Percentiles rank a stretch among this genome's conserved stretches.
These are phyloP conservation scores for Carnegiea gigantea DNA, from an alignment of 179 eudicot genomes.

Conservation along the genomic window DNA sequence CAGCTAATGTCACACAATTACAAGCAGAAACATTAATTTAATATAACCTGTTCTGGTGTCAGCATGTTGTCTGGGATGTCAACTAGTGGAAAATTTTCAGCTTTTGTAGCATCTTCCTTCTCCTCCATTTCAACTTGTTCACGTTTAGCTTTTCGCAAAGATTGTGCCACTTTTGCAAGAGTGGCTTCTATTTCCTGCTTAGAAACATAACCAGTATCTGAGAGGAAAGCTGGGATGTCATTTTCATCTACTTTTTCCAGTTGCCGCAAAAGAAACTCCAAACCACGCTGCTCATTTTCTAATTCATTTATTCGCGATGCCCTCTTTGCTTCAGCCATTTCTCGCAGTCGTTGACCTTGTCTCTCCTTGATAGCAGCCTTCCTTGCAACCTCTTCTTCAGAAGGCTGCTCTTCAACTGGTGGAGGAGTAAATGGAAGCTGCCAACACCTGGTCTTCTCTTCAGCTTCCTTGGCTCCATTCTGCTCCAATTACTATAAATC, in stretches of 20 bases:
- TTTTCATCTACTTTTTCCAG: conserved; percentile 58
- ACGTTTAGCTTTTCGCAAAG: conserved; percentile 78
- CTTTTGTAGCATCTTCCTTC: conserved; percentile 51
- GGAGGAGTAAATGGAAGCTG: conserved; percentile 94
- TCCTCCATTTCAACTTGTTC: conserved; percentile 79
- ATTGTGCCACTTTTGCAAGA: conserved; percentile 58
- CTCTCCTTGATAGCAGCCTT: conserved; percentile 93
- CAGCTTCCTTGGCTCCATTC: conserved; percentile 79
- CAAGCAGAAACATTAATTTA: background rate
- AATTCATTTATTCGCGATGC: conserved; percentile 72
- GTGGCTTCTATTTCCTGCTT: conserved; percentile 80
- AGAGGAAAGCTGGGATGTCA: conserved; percentile 60
- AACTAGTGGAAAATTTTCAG: conserved; percentile 75
- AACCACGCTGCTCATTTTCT: conserved; percentile 77
- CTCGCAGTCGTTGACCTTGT: conserved; percentile 89
- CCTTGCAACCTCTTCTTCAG: conserved; percentile 87
- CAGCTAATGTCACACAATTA: background rate
- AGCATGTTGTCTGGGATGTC: conserved; percentile 78
- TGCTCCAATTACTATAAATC: conserved; percentile 30
- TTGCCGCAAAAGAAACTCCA: conserved; percentile 80
- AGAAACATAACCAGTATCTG: conserved; percentile 68
- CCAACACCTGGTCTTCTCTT: conserved; percentile 87
- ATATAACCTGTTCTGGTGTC: conserved; percentile 77
- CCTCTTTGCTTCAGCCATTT: conserved; percentile 96
- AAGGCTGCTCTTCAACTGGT: conserved; percentile 82